Percentiles rank a stretch among this genome's conserved stretches.
Conservation (phyloP, 2,329 filamentous ascomycete genomes). For the Hirsutella minnesotensis region DNA sequence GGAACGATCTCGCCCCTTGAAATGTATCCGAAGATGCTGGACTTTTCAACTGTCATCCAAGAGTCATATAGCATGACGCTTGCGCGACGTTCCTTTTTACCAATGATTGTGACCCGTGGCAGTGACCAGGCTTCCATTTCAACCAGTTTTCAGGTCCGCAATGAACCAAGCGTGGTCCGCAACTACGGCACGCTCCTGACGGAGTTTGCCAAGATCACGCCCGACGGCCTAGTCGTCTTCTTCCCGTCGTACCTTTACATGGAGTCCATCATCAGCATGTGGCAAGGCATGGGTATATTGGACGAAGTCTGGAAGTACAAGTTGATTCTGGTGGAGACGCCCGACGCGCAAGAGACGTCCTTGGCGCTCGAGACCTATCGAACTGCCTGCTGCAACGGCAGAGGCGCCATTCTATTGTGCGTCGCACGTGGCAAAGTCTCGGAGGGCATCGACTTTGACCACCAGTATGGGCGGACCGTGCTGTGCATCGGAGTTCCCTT, state of each 20-base stretch:
- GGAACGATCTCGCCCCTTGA: conserved; percentile 94
- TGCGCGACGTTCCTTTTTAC: conserved; percentile 85
- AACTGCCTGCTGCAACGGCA: conserved; percentile 92
- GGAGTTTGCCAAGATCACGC: conserved; percentile 91
- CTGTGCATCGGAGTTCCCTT: conserved; percentile 95
- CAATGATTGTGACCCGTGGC: conserved; percentile 93
- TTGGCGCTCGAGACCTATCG: conserved; percentile 92
- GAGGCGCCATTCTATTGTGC: conserved; percentile 84
- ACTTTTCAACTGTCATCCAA: conserved; percentile 83
- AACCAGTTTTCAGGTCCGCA: conserved; percentile 87
- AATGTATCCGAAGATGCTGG: conserved; percentile 98
- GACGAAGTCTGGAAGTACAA: conserved; percentile 99
- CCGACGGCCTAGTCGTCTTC: conserved; percentile 97
- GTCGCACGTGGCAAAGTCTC: conserved; percentile 95
- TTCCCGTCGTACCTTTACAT: conserved; percentile 98
- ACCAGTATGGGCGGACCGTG: conserved; percentile 94
- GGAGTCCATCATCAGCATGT: conserved; percentile 98
- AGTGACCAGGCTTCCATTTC: conserved; percentile 90
- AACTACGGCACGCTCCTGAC: conserved; percentile 92
- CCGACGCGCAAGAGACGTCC: conserved; percentile 93
- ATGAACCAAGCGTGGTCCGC: conserved; percentile 90
- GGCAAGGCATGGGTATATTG: conserved; percentile 96
- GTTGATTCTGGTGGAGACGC: conserved; percentile 92
- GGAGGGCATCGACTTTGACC: conserved; percentile 98
- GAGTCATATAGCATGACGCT: conserved; percentile 98